These are phyloP conservation scores for Claviceps sp. DNA, from an alignment of 2,329 filamentous ascomycete genomes.

Conservation along the genomic window DNA sequence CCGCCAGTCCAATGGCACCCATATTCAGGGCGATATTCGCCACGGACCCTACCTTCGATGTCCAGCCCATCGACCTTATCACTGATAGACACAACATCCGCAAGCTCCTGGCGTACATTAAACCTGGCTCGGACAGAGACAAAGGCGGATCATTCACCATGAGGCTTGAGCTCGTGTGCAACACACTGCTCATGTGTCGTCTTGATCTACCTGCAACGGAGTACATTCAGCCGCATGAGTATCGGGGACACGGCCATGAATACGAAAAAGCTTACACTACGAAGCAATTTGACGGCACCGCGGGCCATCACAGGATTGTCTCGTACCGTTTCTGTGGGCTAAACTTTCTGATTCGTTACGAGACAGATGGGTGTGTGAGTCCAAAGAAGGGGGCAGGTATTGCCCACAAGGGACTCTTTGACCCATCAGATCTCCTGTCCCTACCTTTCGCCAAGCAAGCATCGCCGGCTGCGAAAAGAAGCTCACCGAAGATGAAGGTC, in stretches of 20 bases:
- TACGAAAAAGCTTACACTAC: conserved; percentile 32
- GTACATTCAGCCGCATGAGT: conserved; percentile 20
- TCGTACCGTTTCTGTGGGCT: too few relatives aligned
- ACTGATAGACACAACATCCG: conserved; percentile 34
- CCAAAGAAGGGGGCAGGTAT: too few relatives aligned
- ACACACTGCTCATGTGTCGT: conserved; percentile 26
- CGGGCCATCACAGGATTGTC: conserved; percentile 12
- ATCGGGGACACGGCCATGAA: conserved; percentile 29
- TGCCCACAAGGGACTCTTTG: too few relatives aligned
- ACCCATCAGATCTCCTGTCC: too few relatives aligned
- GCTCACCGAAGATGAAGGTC: too few relatives aligned
- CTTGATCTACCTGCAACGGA: conserved; percentile 15
- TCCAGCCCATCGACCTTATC: conserved; percentile 25
- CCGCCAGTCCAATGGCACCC: conserved; percentile 29
- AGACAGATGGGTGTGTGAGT: too few relatives aligned
- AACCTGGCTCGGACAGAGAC: conserved; percentile 13
- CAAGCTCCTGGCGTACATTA: conserved; percentile 32
- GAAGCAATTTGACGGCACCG: conserved; percentile 20
- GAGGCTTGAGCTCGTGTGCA: conserved; percentile 21
- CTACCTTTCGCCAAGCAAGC: too few relatives aligned
- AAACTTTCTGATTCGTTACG: too few relatives aligned
- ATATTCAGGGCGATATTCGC: conserved; percentile 30
- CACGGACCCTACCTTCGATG: conserved; percentile 24
- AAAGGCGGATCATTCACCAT: conserved; percentile 26
- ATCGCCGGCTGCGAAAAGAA: too few relatives aligned